Conservation (phyloP, 2,329 filamentous ascomycete genomes). For the Acrocalymma vagum region DNA sequence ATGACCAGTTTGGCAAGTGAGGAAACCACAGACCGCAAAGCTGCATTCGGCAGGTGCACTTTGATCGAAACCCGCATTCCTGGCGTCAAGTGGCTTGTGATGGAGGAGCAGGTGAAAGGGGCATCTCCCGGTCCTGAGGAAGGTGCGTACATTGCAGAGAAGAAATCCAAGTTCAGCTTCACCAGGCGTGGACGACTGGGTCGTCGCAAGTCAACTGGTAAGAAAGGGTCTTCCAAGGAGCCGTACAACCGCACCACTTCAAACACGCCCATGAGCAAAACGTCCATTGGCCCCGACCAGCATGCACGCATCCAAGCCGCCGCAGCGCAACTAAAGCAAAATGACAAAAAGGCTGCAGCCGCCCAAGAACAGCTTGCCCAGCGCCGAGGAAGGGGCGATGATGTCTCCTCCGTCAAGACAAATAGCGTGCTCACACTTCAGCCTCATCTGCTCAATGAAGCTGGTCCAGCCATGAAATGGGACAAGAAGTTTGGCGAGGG, state of each 20-base stretch:
- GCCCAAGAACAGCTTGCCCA: constrained; percentile 59
- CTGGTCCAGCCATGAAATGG: constrained; percentile 96
- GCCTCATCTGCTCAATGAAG: constrained; percentile 83
- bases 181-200: constrained; percentile 73
- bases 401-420: constrained; percentile 73
- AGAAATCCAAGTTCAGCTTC: constrained; percentile 92
- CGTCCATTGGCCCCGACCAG: constrained; percentile 87
- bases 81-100: constrained; percentile 86
- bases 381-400: constrained; percentile 63
- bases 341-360: constrained; percentile 67
- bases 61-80: constrained; percentile 87
- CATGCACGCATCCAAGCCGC: constrained; percentile 93
- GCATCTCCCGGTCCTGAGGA: constrained; percentile 84
- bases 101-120: constrained; percentile 96
- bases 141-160: constrained; percentile 91
- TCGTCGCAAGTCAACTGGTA: constrained; percentile 60
- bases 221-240: constrained; percentile 56
- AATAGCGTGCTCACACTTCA: constrained; percentile 91
- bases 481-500: constrained; percentile 95
- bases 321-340: constrained; percentile 81
- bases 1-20: constrained; percentile 95
- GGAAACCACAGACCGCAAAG: constrained; percentile 84
- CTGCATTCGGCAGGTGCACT: constrained; percentile 92
- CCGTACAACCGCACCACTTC: constrained; percentile 60
- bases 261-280: constrained; percentile 72